phyloP scores from a whole-genome alignment of 805 yeast genomes.

The Metschnikowia shivogae region DNA sequence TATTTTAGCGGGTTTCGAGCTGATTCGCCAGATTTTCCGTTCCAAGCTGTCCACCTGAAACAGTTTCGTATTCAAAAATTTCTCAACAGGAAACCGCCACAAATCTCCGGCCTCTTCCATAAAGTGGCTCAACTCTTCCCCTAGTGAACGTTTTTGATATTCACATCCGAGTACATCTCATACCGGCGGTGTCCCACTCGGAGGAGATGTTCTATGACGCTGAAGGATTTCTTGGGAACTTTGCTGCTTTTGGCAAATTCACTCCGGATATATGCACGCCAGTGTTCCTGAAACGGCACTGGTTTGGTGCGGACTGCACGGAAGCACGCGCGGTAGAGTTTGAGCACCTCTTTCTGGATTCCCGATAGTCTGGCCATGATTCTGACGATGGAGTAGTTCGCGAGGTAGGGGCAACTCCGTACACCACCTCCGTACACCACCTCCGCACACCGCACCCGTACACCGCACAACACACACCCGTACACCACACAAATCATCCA shows the following conservation, averaged over 20 bases:
- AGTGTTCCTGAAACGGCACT: slow-evolving; percentile 37
- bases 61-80: too few relatives aligned
- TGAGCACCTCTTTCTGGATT: slow-evolving; percentile 44
- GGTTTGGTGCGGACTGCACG: slow-evolving; percentile 47
- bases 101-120: not conserved
- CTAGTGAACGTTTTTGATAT: slow-evolving; percentile 61
- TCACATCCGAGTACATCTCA: slow-evolving; percentile 69
- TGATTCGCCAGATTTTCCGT: too few relatives aligned
- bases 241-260: slow-evolving; percentile 59
- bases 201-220: slow-evolving; percentile 79
- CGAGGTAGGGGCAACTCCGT: not conserved
- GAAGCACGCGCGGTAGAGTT: slow-evolving; percentile 47
- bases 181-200: slow-evolving; percentile 69
- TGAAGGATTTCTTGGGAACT: slow-evolving; percentile 73
- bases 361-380: slow-evolving; percentile 41
- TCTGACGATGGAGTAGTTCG: not conserved
- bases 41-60: too few relatives aligned
- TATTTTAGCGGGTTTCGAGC: too few relatives aligned
- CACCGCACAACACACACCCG: too few relatives aligned
- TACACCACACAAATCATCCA: too few relatives aligned
- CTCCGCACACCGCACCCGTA: too few relatives aligned
- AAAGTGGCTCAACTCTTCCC: not conserved
- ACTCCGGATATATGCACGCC: slow-evolving; percentile 44
- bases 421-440: not conserved
- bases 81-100: too few relatives aligned